Evolutionary conservation across 139 green algal genomes (phyloP), one percentile per base, ranked within the genome.

Genomic region (Trebouxia sp.): DNA sequence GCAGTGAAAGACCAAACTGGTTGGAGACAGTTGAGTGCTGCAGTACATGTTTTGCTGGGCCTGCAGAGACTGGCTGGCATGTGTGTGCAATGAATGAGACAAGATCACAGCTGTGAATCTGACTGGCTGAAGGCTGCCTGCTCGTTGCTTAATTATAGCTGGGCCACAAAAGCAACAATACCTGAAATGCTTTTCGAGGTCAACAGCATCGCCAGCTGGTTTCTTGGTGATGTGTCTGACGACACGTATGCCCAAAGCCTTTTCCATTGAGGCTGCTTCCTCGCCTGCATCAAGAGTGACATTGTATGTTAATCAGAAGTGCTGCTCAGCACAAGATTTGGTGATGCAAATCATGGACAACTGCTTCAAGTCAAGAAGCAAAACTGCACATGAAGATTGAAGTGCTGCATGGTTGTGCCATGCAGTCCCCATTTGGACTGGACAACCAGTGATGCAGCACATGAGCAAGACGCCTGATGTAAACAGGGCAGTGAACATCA

Each of bases 201-300:
- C 93, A 0, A 80, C 78, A 0, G 65, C 50, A 11, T 88, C 88
- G 10, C 94, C 94, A 14, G 84, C 91, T 1, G 94, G 94, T 87
- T 98, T 98, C 85, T 98, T 98, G 24, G 93, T 88, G 0, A 17
- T 79, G 80, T 97, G 94, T 1, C 94, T 86, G 76, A 98, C 82
- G 65, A 98, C 93, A 3, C 80, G 80, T 14, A 98, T 81, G 1
- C 92, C 93, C 65, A 98, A 84, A 5, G 86, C 86, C 11, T 74
- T 75, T 74, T 98, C 95, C 35, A 98, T 35, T 0, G 50, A 78
- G n/a, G 75, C 81, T 2, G 95, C 95, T 58, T 98, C 92, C 11
- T 80, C 67, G 3, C 94, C 93, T 96, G 88, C 38, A 65, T 3
- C 66, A 47, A 53, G 3, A 1, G 47, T 53, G 47, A 17, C 47